Evolutionary conservation across 176 grass and related monocot species (phyloP).

Genomic region (Musa troglodytarum): DNA sequence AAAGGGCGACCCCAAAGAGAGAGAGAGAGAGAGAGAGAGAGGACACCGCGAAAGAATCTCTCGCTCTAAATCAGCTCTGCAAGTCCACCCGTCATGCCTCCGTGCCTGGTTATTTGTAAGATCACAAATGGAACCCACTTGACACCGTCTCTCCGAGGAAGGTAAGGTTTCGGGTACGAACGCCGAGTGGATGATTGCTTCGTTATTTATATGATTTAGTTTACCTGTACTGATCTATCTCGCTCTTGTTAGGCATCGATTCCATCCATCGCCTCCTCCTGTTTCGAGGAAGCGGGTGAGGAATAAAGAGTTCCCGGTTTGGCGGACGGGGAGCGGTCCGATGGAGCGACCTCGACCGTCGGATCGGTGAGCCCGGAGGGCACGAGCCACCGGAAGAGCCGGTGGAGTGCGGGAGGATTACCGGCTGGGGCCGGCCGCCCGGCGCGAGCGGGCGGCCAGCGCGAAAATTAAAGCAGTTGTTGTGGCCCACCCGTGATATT

Average conservation of each 20-base stretch:
- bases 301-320: background rate
- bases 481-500: background rate
- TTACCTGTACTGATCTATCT: no score
- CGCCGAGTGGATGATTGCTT: no score
- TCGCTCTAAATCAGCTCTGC: no score
- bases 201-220: no score
- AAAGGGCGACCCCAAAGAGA: no score
- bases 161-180: no score
- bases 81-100: background rate
- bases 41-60: background rate
- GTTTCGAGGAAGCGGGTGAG: background rate
- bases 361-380: background rate
- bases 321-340: background rate
- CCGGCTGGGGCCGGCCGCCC: no score
- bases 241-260: no score
- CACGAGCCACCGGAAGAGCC: background rate
- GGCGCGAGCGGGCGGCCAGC: background rate
- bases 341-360: background rate
- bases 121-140: background rate
- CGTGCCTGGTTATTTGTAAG: background rate
- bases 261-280: no score
- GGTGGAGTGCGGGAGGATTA: background rate
- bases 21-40: background rate
- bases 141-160: background rate
- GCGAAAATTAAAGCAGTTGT: background rate